Evolutionary conservation across 352 stramenopile species (phyloP), one percentile per base, ranked within the genome.

Genomic region (Phytophthora hibernalis): DNA sequence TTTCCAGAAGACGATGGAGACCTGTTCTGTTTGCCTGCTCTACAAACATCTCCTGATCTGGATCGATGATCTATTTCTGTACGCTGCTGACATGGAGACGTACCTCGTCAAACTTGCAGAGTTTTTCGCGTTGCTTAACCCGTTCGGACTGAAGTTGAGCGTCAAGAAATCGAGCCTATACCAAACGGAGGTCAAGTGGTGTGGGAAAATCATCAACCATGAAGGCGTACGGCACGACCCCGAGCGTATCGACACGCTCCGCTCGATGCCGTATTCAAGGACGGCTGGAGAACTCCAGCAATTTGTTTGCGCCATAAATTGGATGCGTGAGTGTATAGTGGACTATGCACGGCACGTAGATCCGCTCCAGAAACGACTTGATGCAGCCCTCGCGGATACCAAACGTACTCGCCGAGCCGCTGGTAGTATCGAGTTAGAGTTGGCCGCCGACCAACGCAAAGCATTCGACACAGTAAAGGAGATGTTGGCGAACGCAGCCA

Each of bases 31-130:
- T 10, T 35, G 21, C 22, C 24, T 61, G 26, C 53, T 61, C 22
- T 45, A 61, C n/a, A 20, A 61, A 28, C 48, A 54, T 26, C 22
- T 74, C 12, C 28, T 80, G 15, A 40, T 74, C 24, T 80, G 71
- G 55, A 70, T 79, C 18, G 71, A 76, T 35, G 61, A 79, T 40
- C 20, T 79, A 7, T 56, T 79, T 2, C 28, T 76, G 4, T 76
- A 63, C 53, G 62, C 62, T 7, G 35, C 43, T 8, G 52, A 68
- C 48, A 53, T 69, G 10, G 58, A 64, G 5, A 28, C 31, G 5
- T 77, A 70, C 45, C 18, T 74, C 13, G 8, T 43, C 2, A 67
- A 65, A 28, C 50, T 70, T 9, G 57, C 61, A 11, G 28, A 73
- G 43, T 42, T 76, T 61, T 79, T 28, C 22, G 21, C 2, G 7